Evolutionary conservation across 1,284 basidiomycete species (phyloP), one percentile per base, ranked within the genome.

Genomic region (Ceratobasidium sp.): DNA sequence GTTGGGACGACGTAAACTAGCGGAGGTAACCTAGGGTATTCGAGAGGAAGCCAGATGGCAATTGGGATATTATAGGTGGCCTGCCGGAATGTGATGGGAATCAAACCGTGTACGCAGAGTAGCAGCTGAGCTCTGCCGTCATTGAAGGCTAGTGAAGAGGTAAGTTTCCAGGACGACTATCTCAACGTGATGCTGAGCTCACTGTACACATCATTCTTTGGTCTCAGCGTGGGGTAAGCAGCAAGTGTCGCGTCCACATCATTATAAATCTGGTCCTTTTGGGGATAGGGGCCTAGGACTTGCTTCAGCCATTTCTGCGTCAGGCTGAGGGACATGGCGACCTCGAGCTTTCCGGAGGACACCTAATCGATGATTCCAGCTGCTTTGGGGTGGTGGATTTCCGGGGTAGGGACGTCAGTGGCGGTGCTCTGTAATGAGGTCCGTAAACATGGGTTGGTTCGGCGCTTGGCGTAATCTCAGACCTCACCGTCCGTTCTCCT

Each of bases 1-100:
- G 94, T 98, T n/a, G 97, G 96, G 11, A 93, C 89, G 71, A 99
- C 95, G 79, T 93, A 98, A n/a, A 85, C 84, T 74, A 99, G 85
- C 7, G 97, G 97, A 1, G 94, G 87, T 33, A 82, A 80, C 49
- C 83, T 82, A 1, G 94, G 94, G 75, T 93, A 96, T 49, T 91
- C 88, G 70, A 84, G 83, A 4, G 91, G 84, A 49, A 97, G 74
- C 96, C 96, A 99, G 71, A 97, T 74, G 14, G 91, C 86, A 74
- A 99, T 79, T 1, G 97, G 96, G 73, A 99, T 98, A 77, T 99
- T 93, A 81, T 99, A 99, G 0, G 89, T 84, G 0, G 85, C 80
- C 2, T 82, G 81, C 58, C 89, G 85, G 79, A 87, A 98, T 0
- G 83, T 77, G 73, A 99, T 95, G 1, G 94, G 95, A 0, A 99